phyloP scores from a whole-genome alignment of 768 basidiomycete species.

The Tricholoma hemisulphureum region DNA sequence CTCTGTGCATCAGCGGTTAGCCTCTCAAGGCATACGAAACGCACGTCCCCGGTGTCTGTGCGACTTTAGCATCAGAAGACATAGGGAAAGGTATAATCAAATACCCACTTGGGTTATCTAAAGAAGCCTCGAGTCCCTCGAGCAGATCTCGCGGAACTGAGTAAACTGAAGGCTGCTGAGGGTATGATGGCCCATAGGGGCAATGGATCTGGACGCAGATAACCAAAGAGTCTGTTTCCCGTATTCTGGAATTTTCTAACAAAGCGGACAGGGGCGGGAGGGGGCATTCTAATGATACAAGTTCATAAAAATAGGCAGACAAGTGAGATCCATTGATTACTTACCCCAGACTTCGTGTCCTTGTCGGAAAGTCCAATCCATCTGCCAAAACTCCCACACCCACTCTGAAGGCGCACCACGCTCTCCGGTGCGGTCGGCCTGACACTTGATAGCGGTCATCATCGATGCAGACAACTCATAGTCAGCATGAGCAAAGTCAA shows the following conservation, averaged over 20 bases:
- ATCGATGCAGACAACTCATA: slow-evolving; percentile 64
- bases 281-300: slow-evolving; percentile 47
- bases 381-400: slow-evolving; percentile 73
- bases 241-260: slow-evolving; percentile 56
- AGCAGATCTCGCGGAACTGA: slow-evolving; percentile 67
- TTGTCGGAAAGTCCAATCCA: slow-evolving; percentile 66
- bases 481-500: slow-evolving; percentile 59
- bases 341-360: slow-evolving; percentile 76
- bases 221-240: slow-evolving; percentile 64
- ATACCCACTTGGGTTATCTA: slow-evolving; percentile 67
- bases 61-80: background rate
- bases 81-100: background rate
- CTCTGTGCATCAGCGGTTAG: slow-evolving; percentile 26
- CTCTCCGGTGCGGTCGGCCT: slow-evolving; percentile 57
- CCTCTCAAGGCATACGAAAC: slow-evolving; percentile 70
- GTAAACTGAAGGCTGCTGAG: slow-evolving; percentile 62
- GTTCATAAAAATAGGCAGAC: background rate
- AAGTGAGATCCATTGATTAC: slow-evolving; percentile 14
- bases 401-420: slow-evolving; percentile 66
- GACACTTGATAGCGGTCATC: slow-evolving; percentile 70
- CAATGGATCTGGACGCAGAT: slow-evolving; percentile 75
- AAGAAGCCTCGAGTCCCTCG: slow-evolving; percentile 64
- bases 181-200: slow-evolving; percentile 55
- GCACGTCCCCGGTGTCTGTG: slow-evolving; percentile 72
- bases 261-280: slow-evolving; percentile 62